A percentile compares a stretch with the other conserved stretches of the same genome.
Evolutionary conservation across 768 basidiomycete species (phyloP).

Genomic region (Paxillus involutus): DNA sequence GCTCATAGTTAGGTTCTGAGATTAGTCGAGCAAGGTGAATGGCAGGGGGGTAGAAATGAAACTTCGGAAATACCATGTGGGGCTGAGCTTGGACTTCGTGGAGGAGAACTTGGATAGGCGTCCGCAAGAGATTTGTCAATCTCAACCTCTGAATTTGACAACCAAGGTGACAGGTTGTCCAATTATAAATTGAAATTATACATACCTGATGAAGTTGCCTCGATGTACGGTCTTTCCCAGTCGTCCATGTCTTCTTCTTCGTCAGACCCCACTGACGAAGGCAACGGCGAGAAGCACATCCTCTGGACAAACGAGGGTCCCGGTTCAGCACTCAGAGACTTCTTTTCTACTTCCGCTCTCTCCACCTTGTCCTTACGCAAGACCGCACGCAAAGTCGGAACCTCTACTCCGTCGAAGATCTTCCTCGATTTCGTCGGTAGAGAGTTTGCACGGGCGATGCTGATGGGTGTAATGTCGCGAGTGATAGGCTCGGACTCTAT

Average conservation of each 20-base stretch:
- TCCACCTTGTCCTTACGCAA: slow-evolving; percentile 8
- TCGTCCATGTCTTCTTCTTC: slow-evolving; percentile 28
- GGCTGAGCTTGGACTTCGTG: background rate
- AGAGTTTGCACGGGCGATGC: slow-evolving; percentile 21
- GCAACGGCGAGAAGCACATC: background rate
- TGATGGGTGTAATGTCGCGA: slow-evolving; percentile 19
- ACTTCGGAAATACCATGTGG: slow-evolving; percentile 9
- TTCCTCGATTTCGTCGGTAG: slow-evolving; percentile 17
- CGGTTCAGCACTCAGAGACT: background rate
- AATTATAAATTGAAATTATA: background rate
- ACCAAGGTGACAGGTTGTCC: background rate
- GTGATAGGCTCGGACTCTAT: slow-evolving; percentile 30
- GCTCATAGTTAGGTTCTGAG: slow-evolving; percentile 1
- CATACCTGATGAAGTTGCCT: slow-evolving; percentile 22
- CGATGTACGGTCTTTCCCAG: slow-evolving; percentile 29
- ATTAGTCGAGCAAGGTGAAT: background rate
- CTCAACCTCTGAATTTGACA: slow-evolving; percentile 15
- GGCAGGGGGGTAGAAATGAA: background rate
- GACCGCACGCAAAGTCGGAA: slow-evolving; percentile 24
- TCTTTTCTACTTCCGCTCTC: background rate
- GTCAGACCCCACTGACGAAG: slow-evolving; percentile 10
- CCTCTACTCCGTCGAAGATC: slow-evolving; percentile 31
- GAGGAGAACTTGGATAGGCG: slow-evolving; percentile 9
- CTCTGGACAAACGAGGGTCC: background rate
- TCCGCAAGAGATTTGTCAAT: slow-evolving; percentile 21